Evolutionary conservation across 345 rosid genomes (phyloP).

Genomic region (Conringia planisiliqua): DNA sequence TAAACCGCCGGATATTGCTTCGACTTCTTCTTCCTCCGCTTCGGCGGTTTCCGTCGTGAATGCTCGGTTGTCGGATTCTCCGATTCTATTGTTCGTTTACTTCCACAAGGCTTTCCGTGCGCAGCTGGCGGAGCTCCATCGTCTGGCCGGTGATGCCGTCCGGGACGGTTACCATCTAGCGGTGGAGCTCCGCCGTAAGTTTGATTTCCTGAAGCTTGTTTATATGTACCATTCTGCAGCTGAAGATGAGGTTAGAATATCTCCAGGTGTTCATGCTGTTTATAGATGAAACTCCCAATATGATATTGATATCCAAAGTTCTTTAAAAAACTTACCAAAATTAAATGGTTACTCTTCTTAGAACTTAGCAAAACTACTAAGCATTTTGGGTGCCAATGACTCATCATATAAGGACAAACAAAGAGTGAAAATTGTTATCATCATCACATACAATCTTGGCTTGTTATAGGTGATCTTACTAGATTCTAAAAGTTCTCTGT

Average conservation of each 20-base stretch:
- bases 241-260: conserved; percentile 64
- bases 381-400: not conserved
- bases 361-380: not conserved
- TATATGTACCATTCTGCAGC: conserved; percentile 60
- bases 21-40: not conserved
- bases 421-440: not conserved
- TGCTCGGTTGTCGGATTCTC: conserved; percentile 47
- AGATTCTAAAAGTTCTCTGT: not conserved
- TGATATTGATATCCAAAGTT: too few relatives aligned
- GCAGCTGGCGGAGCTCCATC: conserved; percentile 54
- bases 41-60: not conserved
- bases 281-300: not conserved
- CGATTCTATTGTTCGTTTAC: conserved; percentile 52
- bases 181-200: conserved; percentile 48
- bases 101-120: conserved; percentile 68
- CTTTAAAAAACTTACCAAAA: too few relatives aligned
- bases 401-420: not conserved
- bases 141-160: conserved; percentile 28
- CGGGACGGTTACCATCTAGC: conserved; percentile 26
- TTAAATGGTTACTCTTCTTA: not conserved
- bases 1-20: conserved; percentile 12
- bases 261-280: not conserved
- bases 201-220: conserved; percentile 63
- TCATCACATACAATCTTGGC: not conserved
- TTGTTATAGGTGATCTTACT: not conserved